These are phyloP conservation scores for Botrytis pseudocinerea DNA, from an alignment of 2,329 filamentous ascomycete species.

Conservation along the genomic window DNA sequence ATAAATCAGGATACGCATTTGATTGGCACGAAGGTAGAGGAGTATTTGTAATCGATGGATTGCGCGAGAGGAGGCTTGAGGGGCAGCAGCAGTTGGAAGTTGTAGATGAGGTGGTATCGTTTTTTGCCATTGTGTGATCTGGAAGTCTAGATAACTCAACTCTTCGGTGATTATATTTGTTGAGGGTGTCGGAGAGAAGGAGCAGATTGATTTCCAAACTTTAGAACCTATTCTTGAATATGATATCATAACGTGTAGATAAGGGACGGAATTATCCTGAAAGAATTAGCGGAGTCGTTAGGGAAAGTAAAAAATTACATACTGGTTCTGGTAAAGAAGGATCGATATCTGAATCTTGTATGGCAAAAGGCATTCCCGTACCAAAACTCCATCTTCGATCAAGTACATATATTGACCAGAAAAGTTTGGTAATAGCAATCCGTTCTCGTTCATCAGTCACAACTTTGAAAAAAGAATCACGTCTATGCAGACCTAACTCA, in stretches of 20 bases:
- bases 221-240: slow-evolving; percentile 83
- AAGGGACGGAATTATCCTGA: slow-evolving; percentile 50
- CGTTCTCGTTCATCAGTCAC: slow-evolving; percentile 71
- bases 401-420: slow-evolving; percentile 84
- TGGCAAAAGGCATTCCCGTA: slow-evolving; percentile 82
- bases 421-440: slow-evolving; percentile 67
- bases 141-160: slow-evolving; percentile 77
- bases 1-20: slow-evolving; percentile 87
- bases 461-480: slow-evolving; percentile 66
- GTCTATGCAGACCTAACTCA: slow-evolving; percentile 80
- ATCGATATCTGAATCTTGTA: slow-evolving; percentile 86
- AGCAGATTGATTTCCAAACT: slow-evolving; percentile 74
- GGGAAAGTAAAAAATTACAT: slow-evolving; percentile 42
- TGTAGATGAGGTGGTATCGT: slow-evolving; percentile 64
- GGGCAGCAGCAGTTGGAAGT: slow-evolving; percentile 51
- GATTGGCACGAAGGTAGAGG: slow-evolving; percentile 83
- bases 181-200: slow-evolving; percentile 29
- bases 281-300: slow-evolving; percentile 25
- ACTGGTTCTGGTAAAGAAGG: slow-evolving; percentile 77
- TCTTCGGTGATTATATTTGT: slow-evolving; percentile 57
- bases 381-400: slow-evolving; percentile 87
- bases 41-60: slow-evolving; percentile 76
- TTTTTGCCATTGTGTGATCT: slow-evolving; percentile 85
- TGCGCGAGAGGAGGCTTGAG: slow-evolving; percentile 42
- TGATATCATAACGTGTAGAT: slow-evolving; percentile 79